Percentiles rank a stretch among this genome's conserved stretches.
phyloP scores from a whole-genome alignment of 495 filamentous ascomycete species.

The Eremomyces bilateralis region DNA sequence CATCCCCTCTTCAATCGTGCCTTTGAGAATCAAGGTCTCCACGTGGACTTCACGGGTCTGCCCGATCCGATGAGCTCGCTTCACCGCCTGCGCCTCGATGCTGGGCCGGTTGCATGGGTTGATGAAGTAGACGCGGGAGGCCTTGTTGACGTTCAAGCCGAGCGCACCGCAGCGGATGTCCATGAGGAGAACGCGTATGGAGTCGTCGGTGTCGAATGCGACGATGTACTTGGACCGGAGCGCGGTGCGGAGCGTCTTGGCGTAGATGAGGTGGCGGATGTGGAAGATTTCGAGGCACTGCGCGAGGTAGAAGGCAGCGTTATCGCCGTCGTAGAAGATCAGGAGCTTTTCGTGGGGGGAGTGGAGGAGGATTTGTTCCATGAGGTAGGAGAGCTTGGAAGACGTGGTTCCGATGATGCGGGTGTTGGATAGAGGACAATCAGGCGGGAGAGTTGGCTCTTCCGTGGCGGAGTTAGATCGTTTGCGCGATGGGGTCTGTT shows the following conservation, averaged over 20 bases:
- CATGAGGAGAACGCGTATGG: conserved; percentile 62
- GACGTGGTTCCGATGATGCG: conserved; percentile 61
- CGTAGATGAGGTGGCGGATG: conserved; percentile 36
- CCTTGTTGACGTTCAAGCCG: conserved; percentile 62
- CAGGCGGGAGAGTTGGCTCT: conserved; percentile 5
- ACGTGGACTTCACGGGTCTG: conserved; percentile 64
- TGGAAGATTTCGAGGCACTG: conserved; percentile 45
- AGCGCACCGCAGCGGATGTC: conserved; percentile 72
- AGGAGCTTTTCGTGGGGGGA: conserved; percentile 65
- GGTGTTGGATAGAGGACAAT: conserved; percentile 35
- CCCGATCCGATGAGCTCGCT: conserved; percentile 72
- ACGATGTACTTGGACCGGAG: conserved; percentile 50
- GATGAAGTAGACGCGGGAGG: conserved; percentile 76
- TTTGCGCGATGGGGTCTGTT: not conserved
- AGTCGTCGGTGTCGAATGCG: conserved; percentile 46
- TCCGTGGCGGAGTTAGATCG: not conserved
- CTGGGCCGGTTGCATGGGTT: conserved; percentile 74
- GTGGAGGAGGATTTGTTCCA: conserved; percentile 44
- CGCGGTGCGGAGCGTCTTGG: conserved; percentile 37
- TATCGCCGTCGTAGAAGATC: conserved; percentile 79
- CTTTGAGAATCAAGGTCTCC: conserved; percentile 53
- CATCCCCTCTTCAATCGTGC: conserved; percentile 74
- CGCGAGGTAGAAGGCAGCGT: conserved; percentile 47
- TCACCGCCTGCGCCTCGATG: conserved; percentile 80
- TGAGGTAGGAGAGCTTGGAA: conserved; percentile 67